Evolutionary conservation across 257 asterid species (phyloP).

Genomic region (Salvia rosmarinus): DNA sequence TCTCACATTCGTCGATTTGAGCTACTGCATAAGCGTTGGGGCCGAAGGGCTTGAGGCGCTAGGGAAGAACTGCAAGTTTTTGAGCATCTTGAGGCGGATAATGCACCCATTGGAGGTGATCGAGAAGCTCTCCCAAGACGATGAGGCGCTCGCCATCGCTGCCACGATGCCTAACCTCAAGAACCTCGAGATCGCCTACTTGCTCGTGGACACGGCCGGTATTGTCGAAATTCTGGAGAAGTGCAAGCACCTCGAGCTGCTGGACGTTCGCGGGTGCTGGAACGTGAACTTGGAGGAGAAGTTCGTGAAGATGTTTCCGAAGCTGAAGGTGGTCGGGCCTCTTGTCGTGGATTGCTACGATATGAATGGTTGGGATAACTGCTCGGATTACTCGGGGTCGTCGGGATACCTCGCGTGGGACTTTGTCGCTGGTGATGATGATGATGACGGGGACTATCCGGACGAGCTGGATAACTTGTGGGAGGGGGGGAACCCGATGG

Average conservation of each 20-base stretch:
- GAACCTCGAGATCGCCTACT: conserved; percentile 83
- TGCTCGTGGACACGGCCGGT: conserved; percentile 61
- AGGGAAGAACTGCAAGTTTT: conserved; percentile 67
- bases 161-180: conserved; percentile 71
- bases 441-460: conserved; percentile 45
- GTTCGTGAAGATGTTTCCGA: conserved; percentile 49
- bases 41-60: conserved; percentile 65
- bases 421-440: conserved; percentile 58
- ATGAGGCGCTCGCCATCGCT: conserved; percentile 82
- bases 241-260: conserved; percentile 64
- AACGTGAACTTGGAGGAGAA: conserved; percentile 62
- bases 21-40: conserved; percentile 77
- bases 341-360: conserved; percentile 57
- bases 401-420: conserved; percentile 77
- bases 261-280: conserved; percentile 89
- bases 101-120: conserved; percentile 79
- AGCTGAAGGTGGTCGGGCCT: conserved; percentile 70
- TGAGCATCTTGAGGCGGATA: conserved; percentile 58
- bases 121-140: conserved; percentile 65
- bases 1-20: conserved; percentile 70
- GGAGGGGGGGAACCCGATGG: conserved; percentile 57
- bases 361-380: conserved; percentile 59
- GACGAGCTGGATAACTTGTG: conserved; percentile 52
- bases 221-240: conserved; percentile 55
- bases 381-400: conserved; percentile 66